A percentile compares a stretch with the other conserved stretches of the same genome.
Evolutionary conservation across 352 stramenopile species (phyloP).

Genomic region (Phytophthora sojae): DNA sequence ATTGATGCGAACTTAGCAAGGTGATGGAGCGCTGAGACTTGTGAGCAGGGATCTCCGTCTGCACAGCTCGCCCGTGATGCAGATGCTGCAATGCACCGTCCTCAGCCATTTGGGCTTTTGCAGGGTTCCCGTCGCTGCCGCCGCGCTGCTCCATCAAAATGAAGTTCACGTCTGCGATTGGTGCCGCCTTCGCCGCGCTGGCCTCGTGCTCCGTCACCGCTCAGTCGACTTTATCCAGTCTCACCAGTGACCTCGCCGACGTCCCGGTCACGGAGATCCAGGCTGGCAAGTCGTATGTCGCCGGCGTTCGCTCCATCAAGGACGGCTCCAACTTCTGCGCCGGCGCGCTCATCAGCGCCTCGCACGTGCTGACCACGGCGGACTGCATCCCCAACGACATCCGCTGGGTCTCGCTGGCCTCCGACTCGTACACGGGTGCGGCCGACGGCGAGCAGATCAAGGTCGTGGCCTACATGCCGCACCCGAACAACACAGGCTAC

Average conservation of each 20-base stretch:
- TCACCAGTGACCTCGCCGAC: constrained; percentile 19
- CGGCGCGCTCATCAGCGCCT: constrained; percentile 54
- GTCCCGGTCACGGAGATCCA: constrained; percentile 35
- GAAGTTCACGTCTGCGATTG: constrained; percentile 24
- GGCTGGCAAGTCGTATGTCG: constrained; percentile 49
- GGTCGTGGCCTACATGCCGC: constrained; percentile 46
- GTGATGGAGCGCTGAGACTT: background rate
- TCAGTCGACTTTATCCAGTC: constrained; percentile 13
- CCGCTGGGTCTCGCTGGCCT: constrained; percentile 59
- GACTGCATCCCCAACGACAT: constrained; percentile 56
- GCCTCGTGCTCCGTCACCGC: constrained; percentile 10
- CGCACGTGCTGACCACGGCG: constrained; percentile 46
- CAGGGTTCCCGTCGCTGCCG: constrained; percentile 5
- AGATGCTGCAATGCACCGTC: constrained; percentile 17
- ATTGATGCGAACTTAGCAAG: constrained; percentile 16
- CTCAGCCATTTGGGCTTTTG: constrained; percentile 40
- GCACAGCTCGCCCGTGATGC: background rate
- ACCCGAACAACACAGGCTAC: constrained; percentile 47
- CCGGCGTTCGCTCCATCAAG: constrained; percentile 37
- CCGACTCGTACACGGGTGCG: constrained; percentile 47
- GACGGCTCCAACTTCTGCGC: constrained; percentile 40
- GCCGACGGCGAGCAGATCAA: constrained; percentile 56
- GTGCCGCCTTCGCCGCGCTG: constrained; percentile 11
- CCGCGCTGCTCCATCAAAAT: constrained; percentile 13
- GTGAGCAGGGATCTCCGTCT: constrained; percentile 7